Percentiles rank a stretch among this genome's conserved stretches.
These are phyloP conservation scores for Geotrichum ghanense DNA, from an alignment of 805 yeast genomes.

Conservation along the genomic window DNA sequence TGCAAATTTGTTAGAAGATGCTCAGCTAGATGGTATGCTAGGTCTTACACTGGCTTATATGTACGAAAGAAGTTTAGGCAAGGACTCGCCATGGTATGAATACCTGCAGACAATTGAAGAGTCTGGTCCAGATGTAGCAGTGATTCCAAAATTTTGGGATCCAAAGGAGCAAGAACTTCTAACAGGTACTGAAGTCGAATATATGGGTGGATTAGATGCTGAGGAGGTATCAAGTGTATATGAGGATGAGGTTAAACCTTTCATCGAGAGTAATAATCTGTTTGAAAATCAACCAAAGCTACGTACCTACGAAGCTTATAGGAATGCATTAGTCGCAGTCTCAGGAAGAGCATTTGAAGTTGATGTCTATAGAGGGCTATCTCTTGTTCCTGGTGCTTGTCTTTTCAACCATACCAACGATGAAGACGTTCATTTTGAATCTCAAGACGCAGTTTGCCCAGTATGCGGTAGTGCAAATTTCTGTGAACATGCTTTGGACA, in stretches of 20 bases:
- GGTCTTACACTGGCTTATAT: slow-evolving; percentile 58
- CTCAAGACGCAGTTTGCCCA: slow-evolving; percentile 40
- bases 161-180: slow-evolving; percentile 32
- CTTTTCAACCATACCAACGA: slow-evolving; percentile 62
- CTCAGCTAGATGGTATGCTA: slow-evolving; percentile 45
- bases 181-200: slow-evolving; percentile 49
- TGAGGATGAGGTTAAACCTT: slow-evolving; percentile 26
- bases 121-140: slow-evolving; percentile 18
- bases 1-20: slow-evolving; percentile 48
- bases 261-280: slow-evolving; percentile 12
- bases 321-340: slow-evolving; percentile 45
- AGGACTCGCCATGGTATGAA: slow-evolving; percentile 69
- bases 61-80: slow-evolving; percentile 51
- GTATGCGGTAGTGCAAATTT: slow-evolving; percentile 36
- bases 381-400: slow-evolving; percentile 86
- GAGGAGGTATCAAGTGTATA: slow-evolving; percentile 32
- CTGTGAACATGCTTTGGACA: slow-evolving; percentile 29
- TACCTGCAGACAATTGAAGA: slow-evolving; percentile 41
- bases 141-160: slow-evolving; percentile 60
- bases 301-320: slow-evolving; percentile 22
- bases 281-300: slow-evolving; percentile 11
- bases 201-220: slow-evolving; percentile 47
- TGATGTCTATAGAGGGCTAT: slow-evolving; percentile 62
- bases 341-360: slow-evolving; percentile 74
- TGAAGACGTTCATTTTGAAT: slow-evolving; percentile 60